Percentiles rank a stretch among this genome's conserved stretches.
Evolutionary conservation across 75 land plant genomes (phyloP).

Genomic region (Sequoia sempervirens): DNA sequence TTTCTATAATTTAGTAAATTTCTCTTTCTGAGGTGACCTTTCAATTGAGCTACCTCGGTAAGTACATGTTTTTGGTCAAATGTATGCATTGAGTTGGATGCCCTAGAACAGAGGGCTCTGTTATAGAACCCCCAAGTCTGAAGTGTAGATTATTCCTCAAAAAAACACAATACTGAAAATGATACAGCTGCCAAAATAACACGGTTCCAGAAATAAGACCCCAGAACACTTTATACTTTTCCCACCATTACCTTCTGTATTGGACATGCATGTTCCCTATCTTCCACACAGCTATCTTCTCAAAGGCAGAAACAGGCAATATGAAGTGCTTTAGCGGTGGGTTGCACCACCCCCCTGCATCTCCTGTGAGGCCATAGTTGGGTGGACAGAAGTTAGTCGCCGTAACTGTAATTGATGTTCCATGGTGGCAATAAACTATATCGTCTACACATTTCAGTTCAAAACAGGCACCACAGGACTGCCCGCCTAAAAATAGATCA

Average conservation of each 20-base stretch:
- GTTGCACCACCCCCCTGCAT: slow-evolving; percentile 63
- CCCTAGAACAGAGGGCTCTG: background rate
- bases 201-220: background rate
- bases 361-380: slow-evolving; percentile 47
- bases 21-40: background rate
- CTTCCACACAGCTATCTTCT: slow-evolving; percentile 72
- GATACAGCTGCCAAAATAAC: background rate
- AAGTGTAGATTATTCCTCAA: background rate
- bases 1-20: background rate
- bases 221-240: background rate
- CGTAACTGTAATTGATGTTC: slow-evolving; percentile 59
- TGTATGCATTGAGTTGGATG: background rate
- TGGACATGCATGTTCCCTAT: slow-evolving; percentile 64
- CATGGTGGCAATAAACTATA: slow-evolving; percentile 55
- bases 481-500: slow-evolving; percentile 48
- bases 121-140: background rate
- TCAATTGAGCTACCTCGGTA: background rate
- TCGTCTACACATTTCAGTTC: slow-evolving; percentile 57
- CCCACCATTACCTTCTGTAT: slow-evolving; percentile 47
- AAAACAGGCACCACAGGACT: slow-evolving; percentile 67
- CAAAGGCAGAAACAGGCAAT: slow-evolving; percentile 63
- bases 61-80: background rate
- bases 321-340: slow-evolving; percentile 55
- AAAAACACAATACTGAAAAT: background rate
- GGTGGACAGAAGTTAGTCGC: slow-evolving; percentile 79